Conservation (phyloP, 768 basidiomycete genomes). For the Melanogaster broomeanus region DNA sequence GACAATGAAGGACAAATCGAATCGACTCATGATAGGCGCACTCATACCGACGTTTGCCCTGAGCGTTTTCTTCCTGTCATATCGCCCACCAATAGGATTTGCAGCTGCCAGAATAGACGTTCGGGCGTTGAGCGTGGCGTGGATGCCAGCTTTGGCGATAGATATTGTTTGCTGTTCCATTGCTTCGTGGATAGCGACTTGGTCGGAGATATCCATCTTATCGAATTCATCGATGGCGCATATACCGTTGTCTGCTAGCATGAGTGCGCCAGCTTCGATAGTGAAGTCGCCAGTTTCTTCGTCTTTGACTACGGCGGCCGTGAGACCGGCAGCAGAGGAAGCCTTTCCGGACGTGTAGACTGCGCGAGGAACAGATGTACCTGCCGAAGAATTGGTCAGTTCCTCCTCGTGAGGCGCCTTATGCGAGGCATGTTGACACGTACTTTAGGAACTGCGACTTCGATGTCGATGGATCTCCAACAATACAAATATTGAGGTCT, state of each 20-base stretch:
- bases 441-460: conserved; percentile 99
- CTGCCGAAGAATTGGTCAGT: conserved; percentile 39
- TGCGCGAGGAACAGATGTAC: conserved; percentile 93
- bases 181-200: conserved; percentile 99
- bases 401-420: background rate
- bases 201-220: conserved; percentile 99
- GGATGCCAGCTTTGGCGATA: conserved; percentile 98
- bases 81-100: conserved; percentile 95
- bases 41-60: conserved; percentile 96
- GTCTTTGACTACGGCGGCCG: conserved; percentile 97
- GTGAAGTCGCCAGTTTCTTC: conserved; percentile 99
- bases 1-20: conserved; percentile 97
- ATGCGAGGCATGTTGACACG: conserved; percentile 26
- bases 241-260: conserved; percentile 99
- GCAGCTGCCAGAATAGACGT: conserved; percentile 98
- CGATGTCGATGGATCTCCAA: conserved; percentile 96
- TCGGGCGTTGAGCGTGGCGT: conserved; percentile 96
- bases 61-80: conserved; percentile 91
- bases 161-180: conserved; percentile 99
- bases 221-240: conserved; percentile 99
- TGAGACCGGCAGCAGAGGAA: conserved; percentile 97
- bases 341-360: conserved; percentile 99
- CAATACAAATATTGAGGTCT: conserved; percentile 97
- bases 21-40: conserved; percentile 98
- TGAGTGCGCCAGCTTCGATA: conserved; percentile 97